These are phyloP conservation scores for Funneliformis geosporum DNA, from an alignment of 192 early-diverging fungal genomes.

Conservation along the genomic window DNA sequence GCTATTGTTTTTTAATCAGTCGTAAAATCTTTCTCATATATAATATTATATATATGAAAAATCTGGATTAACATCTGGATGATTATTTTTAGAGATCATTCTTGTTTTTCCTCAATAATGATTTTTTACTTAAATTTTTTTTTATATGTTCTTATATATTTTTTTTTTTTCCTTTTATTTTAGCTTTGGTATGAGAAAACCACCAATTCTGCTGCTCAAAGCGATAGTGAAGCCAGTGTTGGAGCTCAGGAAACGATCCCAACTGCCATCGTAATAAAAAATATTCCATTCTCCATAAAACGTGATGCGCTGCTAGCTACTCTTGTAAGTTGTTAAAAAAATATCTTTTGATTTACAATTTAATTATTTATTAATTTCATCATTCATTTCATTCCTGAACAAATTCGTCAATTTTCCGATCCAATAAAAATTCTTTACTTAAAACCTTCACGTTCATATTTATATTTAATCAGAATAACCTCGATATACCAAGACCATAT, in stretches of 20 bases:
- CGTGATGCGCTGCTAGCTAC: slow-evolving; percentile 71
- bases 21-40: neutral
- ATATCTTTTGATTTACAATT: neutral
- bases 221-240: slow-evolving; percentile 30
- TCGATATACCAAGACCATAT: slow-evolving; percentile 73
- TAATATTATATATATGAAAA: too few relatives aligned
- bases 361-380: too few relatives aligned
- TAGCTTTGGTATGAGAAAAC: slow-evolving; percentile 34
- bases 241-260: slow-evolving; percentile 55
- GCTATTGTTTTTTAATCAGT: neutral
- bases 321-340: slow-evolving; percentile 45
- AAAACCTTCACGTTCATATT: neutral
- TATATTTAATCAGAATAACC: slow-evolving; percentile 39
- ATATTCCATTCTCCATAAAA: slow-evolving; percentile 80
- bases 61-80: too few relatives aligned
- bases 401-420: slow-evolving; percentile 16
- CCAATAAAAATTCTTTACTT: slow-evolving; percentile 8
- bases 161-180: neutral
- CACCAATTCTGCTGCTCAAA: slow-evolving; percentile 14
- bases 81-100: too few relatives aligned
- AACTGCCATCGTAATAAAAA: slow-evolving; percentile 81
- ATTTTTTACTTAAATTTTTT: too few relatives aligned
- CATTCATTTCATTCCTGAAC: neutral
- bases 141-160: neutral
- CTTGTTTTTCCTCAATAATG: too few relatives aligned